Evolutionary conservation across 192 early-diverging fungal genomes (phyloP).

Genomic region (Backusella mclennaniae): DNA sequence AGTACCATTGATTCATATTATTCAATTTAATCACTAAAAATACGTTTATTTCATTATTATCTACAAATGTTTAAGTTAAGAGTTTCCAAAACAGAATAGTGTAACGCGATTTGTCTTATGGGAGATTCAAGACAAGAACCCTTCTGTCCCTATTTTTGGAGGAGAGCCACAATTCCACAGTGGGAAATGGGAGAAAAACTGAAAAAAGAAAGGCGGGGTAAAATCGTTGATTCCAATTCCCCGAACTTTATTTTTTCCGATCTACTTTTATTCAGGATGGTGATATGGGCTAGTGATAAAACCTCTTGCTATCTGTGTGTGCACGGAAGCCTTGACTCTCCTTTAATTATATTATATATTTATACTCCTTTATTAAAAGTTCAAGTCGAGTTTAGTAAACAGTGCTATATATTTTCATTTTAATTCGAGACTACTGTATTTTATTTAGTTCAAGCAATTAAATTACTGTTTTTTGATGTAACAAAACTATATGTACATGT

Average conservation of each 20-base stretch:
- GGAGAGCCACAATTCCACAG: neutral
- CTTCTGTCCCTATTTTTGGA: slow-evolving; percentile 4
- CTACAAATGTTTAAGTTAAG: neutral
- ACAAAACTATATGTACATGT: neutral
- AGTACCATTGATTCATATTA: neutral
- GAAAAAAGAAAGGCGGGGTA: neutral
- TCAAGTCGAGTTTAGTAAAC: neutral
- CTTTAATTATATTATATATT: neutral
- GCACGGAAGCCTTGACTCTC: neutral
- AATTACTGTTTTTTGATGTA: neutral
- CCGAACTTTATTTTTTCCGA: slow-evolving; percentile 2
- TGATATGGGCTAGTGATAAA: neutral
- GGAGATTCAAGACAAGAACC: slow-evolving; percentile 4
- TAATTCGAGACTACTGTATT: neutral
- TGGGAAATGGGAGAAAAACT: slow-evolving; percentile 2
- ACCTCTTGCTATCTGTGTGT: neutral
- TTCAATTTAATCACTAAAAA: neutral
- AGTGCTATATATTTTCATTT: neutral
- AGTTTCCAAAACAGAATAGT: neutral
- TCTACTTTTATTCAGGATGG: neutral
- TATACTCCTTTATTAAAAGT: neutral
- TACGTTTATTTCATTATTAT: neutral
- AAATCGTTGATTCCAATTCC: neutral
- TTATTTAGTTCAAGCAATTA: neutral
- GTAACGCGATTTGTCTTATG: neutral